Evolutionary conservation across 179 eudicot species (phyloP).

Genomic region (Carnegiea gigantea): DNA sequence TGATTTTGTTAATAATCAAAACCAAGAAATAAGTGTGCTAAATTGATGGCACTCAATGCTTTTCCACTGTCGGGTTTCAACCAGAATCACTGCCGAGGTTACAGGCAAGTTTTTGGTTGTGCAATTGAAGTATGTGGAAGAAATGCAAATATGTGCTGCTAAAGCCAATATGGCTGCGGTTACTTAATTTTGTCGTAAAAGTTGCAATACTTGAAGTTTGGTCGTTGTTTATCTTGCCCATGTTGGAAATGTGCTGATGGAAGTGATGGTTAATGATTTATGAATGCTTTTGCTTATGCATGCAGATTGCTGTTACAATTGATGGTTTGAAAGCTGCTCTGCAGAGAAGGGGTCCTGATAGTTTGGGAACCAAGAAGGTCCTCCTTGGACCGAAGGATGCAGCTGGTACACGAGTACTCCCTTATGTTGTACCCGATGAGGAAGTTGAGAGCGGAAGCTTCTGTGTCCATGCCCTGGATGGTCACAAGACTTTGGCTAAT

Average conservation of each 20-base stretch:
- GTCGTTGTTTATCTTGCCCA: conserved; percentile 3
- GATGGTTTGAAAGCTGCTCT: conserved; percentile 70
- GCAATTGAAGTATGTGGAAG: neutral
- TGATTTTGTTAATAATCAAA: neutral
- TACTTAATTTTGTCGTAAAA: neutral
- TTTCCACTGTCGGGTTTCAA: too few relatives aligned
- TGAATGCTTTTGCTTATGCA: neutral
- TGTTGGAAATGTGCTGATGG: neutral
- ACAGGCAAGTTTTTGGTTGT: neutral
- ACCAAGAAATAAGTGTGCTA: neutral
- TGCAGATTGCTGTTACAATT: conserved; percentile 32
- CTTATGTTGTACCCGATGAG: conserved; percentile 27
- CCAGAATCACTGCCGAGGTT: neutral
- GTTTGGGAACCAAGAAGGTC: conserved; percentile 57
- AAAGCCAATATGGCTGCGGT: neutral
- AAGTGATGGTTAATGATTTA: conserved; percentile 9
- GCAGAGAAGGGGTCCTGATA: conserved; percentile 85
- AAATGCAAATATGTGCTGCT: neutral
- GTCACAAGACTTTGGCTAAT: conserved; percentile 16
- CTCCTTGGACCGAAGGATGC: conserved; percentile 33
- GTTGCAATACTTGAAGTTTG: neutral
- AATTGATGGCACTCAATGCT: neutral
- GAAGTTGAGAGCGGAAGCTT: conserved; percentile 18
- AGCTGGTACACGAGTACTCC: conserved; percentile 23
- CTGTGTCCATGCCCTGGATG: conserved; percentile 9